These are phyloP conservation scores for Nitzschia sp. DNA, from an alignment of 108 stramenopile species.

Conservation along the genomic window DNA sequence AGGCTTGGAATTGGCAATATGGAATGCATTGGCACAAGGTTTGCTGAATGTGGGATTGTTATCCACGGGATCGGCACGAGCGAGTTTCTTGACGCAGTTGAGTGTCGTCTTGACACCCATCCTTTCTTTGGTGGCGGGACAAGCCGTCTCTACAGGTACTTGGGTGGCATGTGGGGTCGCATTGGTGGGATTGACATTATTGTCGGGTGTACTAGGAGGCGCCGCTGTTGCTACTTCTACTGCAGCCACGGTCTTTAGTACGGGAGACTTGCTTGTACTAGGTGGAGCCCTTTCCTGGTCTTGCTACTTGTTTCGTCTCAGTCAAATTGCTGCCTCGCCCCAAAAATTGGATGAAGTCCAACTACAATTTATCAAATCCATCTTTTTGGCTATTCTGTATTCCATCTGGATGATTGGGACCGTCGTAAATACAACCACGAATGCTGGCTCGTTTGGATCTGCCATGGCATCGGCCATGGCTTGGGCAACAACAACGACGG, in stretches of 20 bases:
- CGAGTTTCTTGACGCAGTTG: slow-evolving; percentile 69
- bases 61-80: slow-evolving; percentile 52
- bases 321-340: slow-evolving; percentile 47
- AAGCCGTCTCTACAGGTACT: slow-evolving; percentile 36
- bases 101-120: slow-evolving; percentile 71
- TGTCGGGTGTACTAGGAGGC: slow-evolving; percentile 31
- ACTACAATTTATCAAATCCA: slow-evolving; percentile 62
- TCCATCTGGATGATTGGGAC: slow-evolving; percentile 36
- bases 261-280: slow-evolving; percentile 58
- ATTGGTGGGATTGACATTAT: slow-evolving; percentile 44
- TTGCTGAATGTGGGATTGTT: slow-evolving; percentile 61
- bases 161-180: slow-evolving; percentile 60
- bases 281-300: slow-evolving; percentile 71
- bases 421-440: not conserved
- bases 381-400: slow-evolving; percentile 55
- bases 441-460: not conserved
- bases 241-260: slow-evolving; percentile 28
- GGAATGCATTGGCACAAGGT: slow-evolving; percentile 69
- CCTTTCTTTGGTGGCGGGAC: slow-evolving; percentile 55
- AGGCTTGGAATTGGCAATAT: slow-evolving; percentile 63
- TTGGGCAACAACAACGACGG: slow-evolving; percentile 30
- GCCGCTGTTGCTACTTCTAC: slow-evolving; percentile 2
- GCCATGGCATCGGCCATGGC: not conserved
- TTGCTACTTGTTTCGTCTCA: slow-evolving; percentile 59
- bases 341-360: slow-evolving; percentile 41